Base-by-base conservation (phyloP, 805 yeast genomes). In the Metschnikowia continentalis region DNA sequence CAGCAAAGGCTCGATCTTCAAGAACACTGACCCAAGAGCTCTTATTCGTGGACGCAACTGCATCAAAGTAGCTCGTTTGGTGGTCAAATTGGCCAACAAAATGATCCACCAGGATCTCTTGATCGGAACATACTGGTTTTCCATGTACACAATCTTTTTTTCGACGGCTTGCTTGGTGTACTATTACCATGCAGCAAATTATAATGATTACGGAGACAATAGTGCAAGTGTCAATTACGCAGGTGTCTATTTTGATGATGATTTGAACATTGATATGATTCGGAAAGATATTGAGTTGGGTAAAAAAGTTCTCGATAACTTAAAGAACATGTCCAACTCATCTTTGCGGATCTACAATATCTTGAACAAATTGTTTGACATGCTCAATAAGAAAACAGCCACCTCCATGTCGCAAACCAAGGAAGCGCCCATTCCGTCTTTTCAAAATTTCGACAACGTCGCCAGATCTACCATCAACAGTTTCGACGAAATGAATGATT, bases 111-210 rank as follows among this genome's bases (percentile, higher is more conserved):
- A 83, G 54, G 77, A 84, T 51, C 75, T 88, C 66, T 71, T 90
- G 37, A 81, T 84, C 56, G 96, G 96, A 0, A 87, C 94, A 2
- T 91, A 90, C 63, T 90, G 96, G 96, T 90, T 89, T 63, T 83
- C 94, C 6, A 86, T 88, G 62, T 90, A 90, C 65, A 88, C 96
- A 0, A 85, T 90, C 5, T 90, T 90, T 65, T 89, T 88, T 68
- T 84, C 95, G 2, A 90, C 90, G 53, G 95, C 96, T 0, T 87
- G 96, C 61, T 73, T 90, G 59, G 86, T 88, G 15, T 88, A 85
- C 61, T 89, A 90, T 63, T 86, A 81, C 50, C 92, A 88, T 65
- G 73, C 70, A 63, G 77, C 76, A 10, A 66, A 67, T 49, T 67
- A 67, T 55, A 57, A 57, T 48, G 67, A 66, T 15, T 54, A 59